Base-by-base conservation (phyloP, 1,284 basidiomycete genomes). In the Moniliophthora roreri region DNA sequence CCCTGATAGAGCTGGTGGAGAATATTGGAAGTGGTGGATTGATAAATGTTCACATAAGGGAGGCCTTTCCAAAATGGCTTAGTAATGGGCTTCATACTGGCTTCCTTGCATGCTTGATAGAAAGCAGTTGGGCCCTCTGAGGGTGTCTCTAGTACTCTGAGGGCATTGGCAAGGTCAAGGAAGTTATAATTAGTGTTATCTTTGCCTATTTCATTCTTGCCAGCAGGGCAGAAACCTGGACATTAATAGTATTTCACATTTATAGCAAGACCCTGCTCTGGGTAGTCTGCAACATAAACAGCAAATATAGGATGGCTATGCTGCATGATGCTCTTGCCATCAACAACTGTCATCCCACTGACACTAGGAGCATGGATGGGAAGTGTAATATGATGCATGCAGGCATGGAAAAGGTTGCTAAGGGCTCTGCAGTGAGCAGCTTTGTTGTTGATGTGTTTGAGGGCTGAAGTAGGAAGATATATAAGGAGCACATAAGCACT, bases 361-460 rank as follows among this genome's bases (percentile, higher is more conserved):
- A 24, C 15, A 1, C 65, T 67, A 5, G 63, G 52, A 2, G 32
- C 23, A 26, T 58, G 45, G 2, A 71, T 46, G 1, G 66, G 67
- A 0, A 51, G 18, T 0, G 67, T 46, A n/a, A 71, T 63, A 0
- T 51, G 21, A 0, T 20, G 6, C 62, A 75, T 64, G 47, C 69
- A 73, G 0, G 60, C 58, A 58, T 78, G 74, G 52, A 69, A 78
- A 0, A 76, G 56, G 45, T 76, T 75, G 1, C 65, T 63, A 1
- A 72, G 46, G 1, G 61, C 53, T 1, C 64, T 58, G 1, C 63
- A 58, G 3, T 62, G 60, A 0, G 62, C 53, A 6, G 69, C 64
- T 41, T 64, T 56, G 37, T 64, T 67, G 6, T 50, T 60, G 49
- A 73, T 66, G 50, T 69, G 60, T 6, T 68, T 57, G 0, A 75